Evolutionary conservation across 768 basidiomycete genomes (phyloP).

Genomic region (Crucibulum laeve): DNA sequence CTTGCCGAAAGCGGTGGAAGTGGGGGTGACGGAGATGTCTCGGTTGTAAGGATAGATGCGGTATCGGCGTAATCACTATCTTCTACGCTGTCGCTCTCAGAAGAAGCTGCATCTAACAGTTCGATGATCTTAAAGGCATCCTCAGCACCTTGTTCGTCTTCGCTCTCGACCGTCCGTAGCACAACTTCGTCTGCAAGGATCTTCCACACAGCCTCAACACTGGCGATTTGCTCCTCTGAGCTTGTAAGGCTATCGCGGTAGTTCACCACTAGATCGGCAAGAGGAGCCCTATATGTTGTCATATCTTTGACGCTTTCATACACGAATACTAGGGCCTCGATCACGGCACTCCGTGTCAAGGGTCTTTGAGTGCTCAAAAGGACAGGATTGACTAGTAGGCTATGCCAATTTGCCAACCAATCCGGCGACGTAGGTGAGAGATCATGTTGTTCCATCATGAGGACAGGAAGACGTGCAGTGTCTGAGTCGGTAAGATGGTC

Average conservation of each 20-base stretch:
- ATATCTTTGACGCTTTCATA: conserved; percentile 71
- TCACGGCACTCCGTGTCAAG: conserved; percentile 49
- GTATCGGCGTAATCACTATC: conserved; percentile 42
- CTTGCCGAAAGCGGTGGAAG: conserved; percentile 16
- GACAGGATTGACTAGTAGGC: conserved; percentile 44
- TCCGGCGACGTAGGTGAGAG: conserved; percentile 67
- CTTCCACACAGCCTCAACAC: conserved; percentile 45
- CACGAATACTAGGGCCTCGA: conserved; percentile 52
- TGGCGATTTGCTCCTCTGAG: conserved; percentile 26
- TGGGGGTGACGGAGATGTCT: conserved; percentile 32
- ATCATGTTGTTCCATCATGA: conserved; percentile 65
- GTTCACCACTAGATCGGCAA: conserved; percentile 50
- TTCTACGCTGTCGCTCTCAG: conserved; percentile 26
- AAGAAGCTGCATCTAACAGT: conserved; percentile 35
- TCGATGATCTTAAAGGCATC: conserved; percentile 28
- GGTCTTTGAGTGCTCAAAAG: conserved; percentile 41
- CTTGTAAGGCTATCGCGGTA: conserved; percentile 27
- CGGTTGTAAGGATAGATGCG: conserved; percentile 32
- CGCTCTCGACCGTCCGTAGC: conserved; percentile 40
- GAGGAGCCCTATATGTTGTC: conserved; percentile 51
- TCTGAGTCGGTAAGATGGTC: conserved; percentile 68
- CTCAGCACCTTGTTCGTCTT: conserved; percentile 14
- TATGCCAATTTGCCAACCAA: conserved; percentile 69
- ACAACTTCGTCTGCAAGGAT: conserved; percentile 71
- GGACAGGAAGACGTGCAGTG: conserved; percentile 53